A percentile compares a stretch with the other conserved stretches of the same genome.
These are phyloP conservation scores for Candida michaelii DNA, from an alignment of 805 yeast genomes.

Conservation along the genomic window DNA sequence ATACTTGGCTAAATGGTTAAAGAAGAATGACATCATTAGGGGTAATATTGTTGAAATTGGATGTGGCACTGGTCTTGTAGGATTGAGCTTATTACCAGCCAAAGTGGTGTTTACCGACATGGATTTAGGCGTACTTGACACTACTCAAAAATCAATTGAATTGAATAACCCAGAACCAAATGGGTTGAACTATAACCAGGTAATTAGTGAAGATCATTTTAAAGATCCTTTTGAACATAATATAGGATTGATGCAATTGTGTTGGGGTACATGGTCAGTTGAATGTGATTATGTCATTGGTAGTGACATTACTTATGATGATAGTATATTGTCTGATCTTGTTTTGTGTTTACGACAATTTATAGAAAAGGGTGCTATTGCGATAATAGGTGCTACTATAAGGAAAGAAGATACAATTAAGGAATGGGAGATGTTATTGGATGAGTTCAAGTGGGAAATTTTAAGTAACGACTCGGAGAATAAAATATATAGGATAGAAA, in stretches of 20 bases:
- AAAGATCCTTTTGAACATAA: background rate
- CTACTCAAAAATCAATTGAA: constrained; percentile 25
- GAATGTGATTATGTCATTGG: constrained; percentile 57
- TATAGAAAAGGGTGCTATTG: constrained; percentile 29
- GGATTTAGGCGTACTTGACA: constrained; percentile 53
- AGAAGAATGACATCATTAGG: background rate
- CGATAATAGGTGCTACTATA: constrained; percentile 70
- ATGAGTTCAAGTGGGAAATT: constrained; percentile 23
- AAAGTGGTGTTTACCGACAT: constrained; percentile 64
- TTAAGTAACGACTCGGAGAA: background rate
- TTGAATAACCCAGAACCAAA: background rate
- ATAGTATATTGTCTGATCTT: constrained; percentile 54
- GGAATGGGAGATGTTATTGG: constrained; percentile 31
- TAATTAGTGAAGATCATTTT: constrained; percentile 1
- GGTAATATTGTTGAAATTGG: constrained; percentile 68
- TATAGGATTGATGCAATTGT: constrained; percentile 17
- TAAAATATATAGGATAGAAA: constrained; percentile 1
- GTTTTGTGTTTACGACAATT: constrained; percentile 48
- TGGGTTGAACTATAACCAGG: constrained; percentile 33
- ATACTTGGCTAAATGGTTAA: constrained; percentile 50
- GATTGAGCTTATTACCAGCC: constrained; percentile 41
- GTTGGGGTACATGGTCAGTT: constrained; percentile 55
- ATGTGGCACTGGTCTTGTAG: constrained; percentile 84
- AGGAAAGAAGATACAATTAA: constrained; percentile 48
- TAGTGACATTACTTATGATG: constrained; percentile 88